Conservation (phyloP, 2,329 filamentous ascomycete genomes). For the Domatiomyces catenatus region DNA sequence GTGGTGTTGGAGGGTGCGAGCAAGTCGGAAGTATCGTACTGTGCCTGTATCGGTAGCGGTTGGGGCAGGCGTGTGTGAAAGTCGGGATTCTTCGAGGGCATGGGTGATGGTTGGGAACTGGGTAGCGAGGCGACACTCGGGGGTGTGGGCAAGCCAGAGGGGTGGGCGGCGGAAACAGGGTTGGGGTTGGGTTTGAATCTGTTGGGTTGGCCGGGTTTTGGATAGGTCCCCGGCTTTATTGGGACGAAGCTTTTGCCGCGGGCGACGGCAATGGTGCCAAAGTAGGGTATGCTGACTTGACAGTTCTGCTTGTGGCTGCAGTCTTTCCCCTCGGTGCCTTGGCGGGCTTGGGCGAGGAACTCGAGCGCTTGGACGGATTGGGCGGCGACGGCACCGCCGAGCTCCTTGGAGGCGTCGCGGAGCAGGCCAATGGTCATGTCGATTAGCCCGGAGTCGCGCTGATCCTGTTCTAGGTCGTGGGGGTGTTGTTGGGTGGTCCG, state of each 20-base stretch:
- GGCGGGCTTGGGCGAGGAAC: slow-evolving; percentile 21
- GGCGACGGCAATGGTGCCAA: slow-evolving; percentile 29
- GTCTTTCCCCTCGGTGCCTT: slow-evolving; percentile 11
- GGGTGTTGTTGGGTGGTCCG: slow-evolving; percentile 15
- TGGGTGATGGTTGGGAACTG: slow-evolving; percentile 13
- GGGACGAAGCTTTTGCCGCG: slow-evolving; percentile 22
- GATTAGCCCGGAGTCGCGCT: slow-evolving; percentile 25
- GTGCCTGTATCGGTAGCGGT: background rate
- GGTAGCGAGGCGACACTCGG: slow-evolving; percentile 8
- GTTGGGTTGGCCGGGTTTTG: background rate
- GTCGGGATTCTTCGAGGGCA: slow-evolving; percentile 4
- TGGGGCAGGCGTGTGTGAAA: slow-evolving; percentile 1
- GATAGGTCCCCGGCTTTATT: slow-evolving; percentile 12
- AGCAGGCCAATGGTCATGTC: slow-evolving; percentile 22
- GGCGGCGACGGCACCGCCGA: slow-evolving; percentile 28
- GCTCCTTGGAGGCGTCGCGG: slow-evolving; percentile 20
- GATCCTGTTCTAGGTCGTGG: slow-evolving; percentile 20
- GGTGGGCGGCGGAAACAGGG: slow-evolving; percentile 1
- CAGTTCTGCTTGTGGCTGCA: slow-evolving; percentile 15
- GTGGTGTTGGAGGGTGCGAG: slow-evolving; percentile 6
- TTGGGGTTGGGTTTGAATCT: background rate
- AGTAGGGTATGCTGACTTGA: slow-evolving; percentile 32
- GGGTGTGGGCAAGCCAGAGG: slow-evolving; percentile 15
- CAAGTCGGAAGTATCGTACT: slow-evolving; percentile 9
- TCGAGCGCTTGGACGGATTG: slow-evolving; percentile 30